Conservation (phyloP, 2,329 filamentous ascomycete genomes). For the Colletotrichum zoysiae region DNA sequence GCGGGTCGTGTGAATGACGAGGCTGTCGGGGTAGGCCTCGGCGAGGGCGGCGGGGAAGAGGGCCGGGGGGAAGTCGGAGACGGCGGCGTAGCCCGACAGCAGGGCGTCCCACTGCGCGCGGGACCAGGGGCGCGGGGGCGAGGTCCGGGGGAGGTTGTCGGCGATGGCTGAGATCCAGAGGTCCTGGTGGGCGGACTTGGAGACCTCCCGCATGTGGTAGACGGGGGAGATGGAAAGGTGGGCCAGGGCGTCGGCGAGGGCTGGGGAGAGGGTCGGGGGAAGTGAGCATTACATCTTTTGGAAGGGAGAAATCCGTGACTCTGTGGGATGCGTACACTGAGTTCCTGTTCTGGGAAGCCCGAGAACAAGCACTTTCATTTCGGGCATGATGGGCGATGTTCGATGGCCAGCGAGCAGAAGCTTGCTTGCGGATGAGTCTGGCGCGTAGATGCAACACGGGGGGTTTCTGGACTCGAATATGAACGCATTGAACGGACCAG, state of each 20-base stretch:
- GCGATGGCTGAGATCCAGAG: slow-evolving; percentile 52
- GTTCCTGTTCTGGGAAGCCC: slow-evolving; percentile 51
- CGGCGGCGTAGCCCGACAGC: slow-evolving; percentile 46
- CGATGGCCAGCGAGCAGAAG: no score
- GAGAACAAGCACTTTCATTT: slow-evolving; percentile 52
- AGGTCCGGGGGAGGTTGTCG: slow-evolving; percentile 48
- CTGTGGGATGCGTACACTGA: slow-evolving; percentile 45
- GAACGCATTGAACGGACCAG: neutral
- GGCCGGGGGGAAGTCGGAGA: slow-evolving; percentile 49
- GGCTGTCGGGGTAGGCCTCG: slow-evolving; percentile 72
- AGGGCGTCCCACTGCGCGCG: slow-evolving; percentile 52
- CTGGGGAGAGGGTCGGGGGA: slow-evolving; percentile 32
- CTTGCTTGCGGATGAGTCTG: neutral
- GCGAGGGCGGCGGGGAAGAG: slow-evolving; percentile 69
- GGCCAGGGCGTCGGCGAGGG: slow-evolving; percentile 48
- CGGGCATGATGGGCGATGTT: neutral
- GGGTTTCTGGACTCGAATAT: neutral
- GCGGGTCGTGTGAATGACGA: slow-evolving; percentile 70
- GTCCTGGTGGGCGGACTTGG: slow-evolving; percentile 49
- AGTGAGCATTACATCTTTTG: neutral
- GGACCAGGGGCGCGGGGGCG: slow-evolving; percentile 44
- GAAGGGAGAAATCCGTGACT: neutral
- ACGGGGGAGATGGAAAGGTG: slow-evolving; percentile 49
- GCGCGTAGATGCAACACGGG: neutral
- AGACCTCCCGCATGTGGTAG: slow-evolving; percentile 52